These are phyloP conservation scores for Coccinonectria pachysandricola DNA, from an alignment of 2,329 filamentous ascomycete species.

Conservation along the genomic window DNA sequence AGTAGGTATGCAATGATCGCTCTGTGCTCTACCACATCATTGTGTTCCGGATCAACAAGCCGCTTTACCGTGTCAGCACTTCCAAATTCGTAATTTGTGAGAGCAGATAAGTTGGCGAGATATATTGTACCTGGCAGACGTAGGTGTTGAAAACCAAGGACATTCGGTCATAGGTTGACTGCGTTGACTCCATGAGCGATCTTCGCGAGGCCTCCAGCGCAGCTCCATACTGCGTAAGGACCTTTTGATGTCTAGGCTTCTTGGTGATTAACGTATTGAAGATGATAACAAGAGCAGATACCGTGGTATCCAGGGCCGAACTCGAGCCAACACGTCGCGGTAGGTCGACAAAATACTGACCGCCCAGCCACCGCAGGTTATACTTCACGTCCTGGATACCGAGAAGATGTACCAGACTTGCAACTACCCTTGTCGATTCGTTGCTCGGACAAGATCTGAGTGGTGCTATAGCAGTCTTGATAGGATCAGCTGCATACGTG, in stretches of 20 bases:
- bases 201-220: background rate
- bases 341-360: conserved; percentile 3
- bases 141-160: background rate
- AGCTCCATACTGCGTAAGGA: background rate
- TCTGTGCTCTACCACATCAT: no score
- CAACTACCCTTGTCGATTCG: background rate
- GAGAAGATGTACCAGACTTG: conserved; percentile 4
- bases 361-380: conserved; percentile 3
- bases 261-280: conserved; percentile 4
- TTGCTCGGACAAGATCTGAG: conserved; percentile 3
- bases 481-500: no score
- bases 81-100: no score
- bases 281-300: conserved; percentile 2
- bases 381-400: conserved; percentile 5
- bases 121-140: background rate
- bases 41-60: no score
- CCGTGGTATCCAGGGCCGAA: conserved; percentile 3
- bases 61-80: no score
- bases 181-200: background rate
- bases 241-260: background rate
- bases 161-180: background rate
- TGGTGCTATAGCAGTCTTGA: no score
- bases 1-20: no score
- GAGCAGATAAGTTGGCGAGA: no score
- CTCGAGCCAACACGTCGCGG: conserved; percentile 4